phyloP scores from a whole-genome alignment of 164 flowering plant genomes.

The Warburgia ugandensis region DNA sequence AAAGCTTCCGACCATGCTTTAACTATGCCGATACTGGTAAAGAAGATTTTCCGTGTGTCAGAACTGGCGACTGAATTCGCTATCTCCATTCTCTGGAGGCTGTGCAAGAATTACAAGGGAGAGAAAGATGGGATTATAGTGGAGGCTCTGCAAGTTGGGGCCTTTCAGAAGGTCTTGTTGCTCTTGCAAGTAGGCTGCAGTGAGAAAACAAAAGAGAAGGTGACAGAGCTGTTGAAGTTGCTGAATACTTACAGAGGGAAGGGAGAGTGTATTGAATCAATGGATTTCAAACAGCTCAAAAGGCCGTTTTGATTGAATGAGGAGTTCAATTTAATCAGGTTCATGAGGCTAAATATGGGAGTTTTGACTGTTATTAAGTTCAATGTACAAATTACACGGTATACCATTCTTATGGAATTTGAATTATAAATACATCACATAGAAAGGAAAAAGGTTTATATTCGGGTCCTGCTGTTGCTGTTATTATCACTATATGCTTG shows the following conservation, averaged over 20 bases:
- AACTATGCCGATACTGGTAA: conserved; percentile 57
- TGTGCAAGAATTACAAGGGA: conserved; percentile 34
- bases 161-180: conserved; percentile 75
- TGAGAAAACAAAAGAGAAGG: conserved; percentile 62
- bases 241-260: conserved; percentile 46
- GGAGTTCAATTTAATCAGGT: background rate
- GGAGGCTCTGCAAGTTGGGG: conserved; percentile 65
- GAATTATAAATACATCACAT: too few relatives aligned
- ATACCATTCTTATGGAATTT: too few relatives aligned
- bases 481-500: too few relatives aligned
- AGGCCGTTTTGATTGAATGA: conserved; percentile 35
- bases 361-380: background rate
- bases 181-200: conserved; percentile 69
- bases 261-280: conserved; percentile 59
- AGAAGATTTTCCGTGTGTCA: conserved; percentile 66
- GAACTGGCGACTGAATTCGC: conserved; percentile 59
- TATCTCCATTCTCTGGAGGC: conserved; percentile 61
- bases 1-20: conserved; percentile 37
- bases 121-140: conserved; percentile 24
- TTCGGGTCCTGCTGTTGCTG: too few relatives aligned
- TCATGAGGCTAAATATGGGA: background rate
- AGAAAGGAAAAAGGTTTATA: too few relatives aligned
- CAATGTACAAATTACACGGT: too few relatives aligned
- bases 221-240: conserved; percentile 60
- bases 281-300: conserved; percentile 60